Evolutionary conservation across 495 filamentous ascomycete species (phyloP), one percentile per base, ranked within the genome.

Genomic region (Neurospora terricola): DNA sequence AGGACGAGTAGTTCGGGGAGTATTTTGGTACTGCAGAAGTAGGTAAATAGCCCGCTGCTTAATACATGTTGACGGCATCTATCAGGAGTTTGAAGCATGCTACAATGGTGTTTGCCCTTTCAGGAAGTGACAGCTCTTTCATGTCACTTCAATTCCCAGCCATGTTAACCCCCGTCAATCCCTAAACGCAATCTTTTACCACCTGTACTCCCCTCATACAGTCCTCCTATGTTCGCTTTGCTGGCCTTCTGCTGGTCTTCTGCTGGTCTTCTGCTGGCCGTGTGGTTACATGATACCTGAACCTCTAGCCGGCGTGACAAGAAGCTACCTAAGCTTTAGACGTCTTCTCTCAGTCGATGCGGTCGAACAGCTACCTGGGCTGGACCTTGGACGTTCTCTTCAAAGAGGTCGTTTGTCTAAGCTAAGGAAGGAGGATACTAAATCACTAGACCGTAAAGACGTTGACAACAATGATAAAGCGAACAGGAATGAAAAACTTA

Each of bases 1-100:
- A 71, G 70, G 38, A 10, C 42, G 43, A 74, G 73, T 42, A 74
- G 70, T 23, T 74, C 54, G 12, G 73, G 38, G 45, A 74, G 54
- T 68, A 69, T 69, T 18, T 68, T 68, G 34, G 73, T 71, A 18
- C 40, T 74, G 40, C 69, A 74, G 38, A 74, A 54, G 48, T 71
- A 48, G 38, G 38, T 16, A 40, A 40, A 6, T 2, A 40, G 5
- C 39, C 10, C 16, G 42, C 42, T n/a, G 42, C 42, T 45, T 45
- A 45, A 45, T 45, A 45, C 18, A 45, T 43, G 42, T n/a, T 43
- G 18, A n/a, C 7, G n/a, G n/a, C n/a, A 43, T 43, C 18, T 43
- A 42, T 18, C 6, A 42, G 6, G 12, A 16, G 39, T 42, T 42
- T 42, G 14, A 18, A 42, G 16, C 6, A 43, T 43, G 16, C 5